phyloP scores from a whole-genome alignment of 1,284 basidiomycete species.

The Apiotrichum porosum region DNA sequence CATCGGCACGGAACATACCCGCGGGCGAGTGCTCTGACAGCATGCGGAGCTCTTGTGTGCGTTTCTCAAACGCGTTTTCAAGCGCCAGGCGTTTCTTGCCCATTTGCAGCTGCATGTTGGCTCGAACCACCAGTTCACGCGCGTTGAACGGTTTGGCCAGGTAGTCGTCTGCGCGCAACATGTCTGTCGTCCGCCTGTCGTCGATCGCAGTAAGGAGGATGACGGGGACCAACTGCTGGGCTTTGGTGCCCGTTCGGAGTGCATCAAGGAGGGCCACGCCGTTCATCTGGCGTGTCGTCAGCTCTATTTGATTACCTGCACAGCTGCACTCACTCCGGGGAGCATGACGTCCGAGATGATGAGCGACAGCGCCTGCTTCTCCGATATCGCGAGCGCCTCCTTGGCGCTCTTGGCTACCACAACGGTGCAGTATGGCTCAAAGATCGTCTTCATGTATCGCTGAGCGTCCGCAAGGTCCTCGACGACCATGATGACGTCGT shows the following conservation, averaged over 20 bases:
- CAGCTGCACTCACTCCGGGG: conserved; percentile 28
- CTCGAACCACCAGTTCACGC: conserved; percentile 49
- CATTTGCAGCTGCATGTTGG: conserved; percentile 40
- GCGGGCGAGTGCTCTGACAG: conserved; percentile 40
- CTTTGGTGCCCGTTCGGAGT: conserved; percentile 19
- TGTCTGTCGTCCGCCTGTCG: conserved; percentile 24
- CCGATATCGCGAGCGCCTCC: conserved; percentile 48
- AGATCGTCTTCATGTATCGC: conserved; percentile 41
- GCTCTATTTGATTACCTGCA: too few relatives aligned
- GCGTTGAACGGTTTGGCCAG: conserved; percentile 45
- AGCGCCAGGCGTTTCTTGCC: conserved; percentile 39
- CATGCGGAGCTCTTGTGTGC: conserved; percentile 39
- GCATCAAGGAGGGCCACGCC: conserved; percentile 34
- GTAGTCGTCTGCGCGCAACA: conserved; percentile 47
- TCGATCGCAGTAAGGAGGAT: conserved; percentile 42
- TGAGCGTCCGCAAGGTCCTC: conserved; percentile 39
- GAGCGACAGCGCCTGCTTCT: conserved; percentile 44
- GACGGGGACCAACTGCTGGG: conserved; percentile 28
- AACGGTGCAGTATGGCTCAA: conserved; percentile 46
- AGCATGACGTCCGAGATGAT: conserved; percentile 51
- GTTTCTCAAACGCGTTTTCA: conserved; percentile 39
- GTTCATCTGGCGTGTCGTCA: conserved; percentile 34
- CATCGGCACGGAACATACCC: conserved; percentile 34
- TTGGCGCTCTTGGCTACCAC: conserved; percentile 47
- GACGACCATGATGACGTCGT: conserved; percentile 43